These are phyloP conservation scores for Kodamaea lidongshanica DNA, from an alignment of 805 yeast species.

Conservation along the genomic window DNA sequence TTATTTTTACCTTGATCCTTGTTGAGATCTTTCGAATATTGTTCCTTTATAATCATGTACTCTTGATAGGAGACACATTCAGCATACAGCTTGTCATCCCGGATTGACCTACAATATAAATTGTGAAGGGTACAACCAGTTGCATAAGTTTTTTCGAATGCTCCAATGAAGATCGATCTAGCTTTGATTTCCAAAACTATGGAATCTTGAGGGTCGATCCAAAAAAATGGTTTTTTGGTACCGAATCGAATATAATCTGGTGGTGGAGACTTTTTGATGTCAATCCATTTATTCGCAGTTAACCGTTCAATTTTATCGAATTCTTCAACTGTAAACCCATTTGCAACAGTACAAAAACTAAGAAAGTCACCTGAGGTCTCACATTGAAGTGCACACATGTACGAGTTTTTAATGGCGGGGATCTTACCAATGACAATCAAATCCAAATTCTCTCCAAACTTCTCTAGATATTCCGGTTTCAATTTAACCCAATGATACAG, in stretches of 20 bases:
- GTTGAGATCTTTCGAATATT: conserved; percentile 17
- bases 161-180: conserved; percentile 49
- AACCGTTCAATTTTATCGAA: conserved; percentile 50
- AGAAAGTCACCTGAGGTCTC: conserved; percentile 40
- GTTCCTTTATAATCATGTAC: conserved; percentile 35
- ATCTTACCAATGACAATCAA: conserved; percentile 72
- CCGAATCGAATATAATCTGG: conserved; percentile 47
- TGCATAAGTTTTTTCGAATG: conserved; percentile 42
- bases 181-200: conserved; percentile 81
- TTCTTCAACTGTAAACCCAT: conserved; percentile 69
- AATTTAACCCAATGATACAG: conserved; percentile 76
- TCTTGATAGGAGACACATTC: conserved; percentile 53
- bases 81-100: conserved; percentile 62
- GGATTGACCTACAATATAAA: conserved; percentile 61
- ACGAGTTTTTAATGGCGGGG: conserved; percentile 65
- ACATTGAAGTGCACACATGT: conserved; percentile 64
- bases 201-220: conserved; percentile 78
- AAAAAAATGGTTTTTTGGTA: conserved; percentile 53
- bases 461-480: conserved; percentile 84
- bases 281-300: conserved; percentile 59
- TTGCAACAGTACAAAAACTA: conserved; percentile 75
- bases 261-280: conserved; percentile 38
- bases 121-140: conserved; percentile 69
- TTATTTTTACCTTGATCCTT: conserved; percentile 27
- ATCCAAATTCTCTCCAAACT: conserved; percentile 83